These are phyloP conservation scores for Austroboletus rostrupii DNA, from an alignment of 1,284 basidiomycete species.

Conservation along the genomic window DNA sequence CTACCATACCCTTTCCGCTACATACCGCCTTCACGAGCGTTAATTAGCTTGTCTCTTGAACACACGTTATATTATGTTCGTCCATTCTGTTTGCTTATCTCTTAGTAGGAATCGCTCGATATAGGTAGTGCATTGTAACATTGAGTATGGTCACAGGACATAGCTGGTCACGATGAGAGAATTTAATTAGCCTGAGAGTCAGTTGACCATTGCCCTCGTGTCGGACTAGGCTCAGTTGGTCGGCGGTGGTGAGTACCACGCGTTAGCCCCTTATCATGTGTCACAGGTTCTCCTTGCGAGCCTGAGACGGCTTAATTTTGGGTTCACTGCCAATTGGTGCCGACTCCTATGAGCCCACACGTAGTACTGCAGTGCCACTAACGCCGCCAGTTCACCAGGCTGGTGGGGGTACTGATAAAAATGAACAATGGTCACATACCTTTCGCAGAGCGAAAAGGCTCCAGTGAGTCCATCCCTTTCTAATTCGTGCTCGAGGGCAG, in stretches of 20 bases:
- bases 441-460: not conserved
- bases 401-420: conserved; percentile 3
- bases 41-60: conserved; percentile 4
- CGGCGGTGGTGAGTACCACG: not conserved
- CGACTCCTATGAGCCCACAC: too few species aligned
- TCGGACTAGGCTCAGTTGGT: not conserved
- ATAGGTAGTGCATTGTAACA: conserved; percentile 15
- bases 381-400: not conserved
- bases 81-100: conserved; percentile 16
- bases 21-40: conserved; percentile 16
- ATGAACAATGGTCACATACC: not conserved
- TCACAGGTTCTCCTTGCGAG: not conserved
- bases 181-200: not conserved
- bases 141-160: conserved; percentile 1
- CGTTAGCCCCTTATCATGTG: not conserved
- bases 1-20: conserved; percentile 21
- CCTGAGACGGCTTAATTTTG: conserved; percentile 2
- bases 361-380: not conserved
- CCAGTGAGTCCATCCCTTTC: conserved; percentile 1
- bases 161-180: not conserved
- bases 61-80: conserved; percentile 11
- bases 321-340: not conserved
- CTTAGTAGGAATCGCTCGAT: conserved; percentile 17
- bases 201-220: not conserved
- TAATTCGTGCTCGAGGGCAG: too few species aligned